Evolutionary conservation across 2,329 filamentous ascomycete species (phyloP).

Genomic region (Stemphylium lycopersici): DNA sequence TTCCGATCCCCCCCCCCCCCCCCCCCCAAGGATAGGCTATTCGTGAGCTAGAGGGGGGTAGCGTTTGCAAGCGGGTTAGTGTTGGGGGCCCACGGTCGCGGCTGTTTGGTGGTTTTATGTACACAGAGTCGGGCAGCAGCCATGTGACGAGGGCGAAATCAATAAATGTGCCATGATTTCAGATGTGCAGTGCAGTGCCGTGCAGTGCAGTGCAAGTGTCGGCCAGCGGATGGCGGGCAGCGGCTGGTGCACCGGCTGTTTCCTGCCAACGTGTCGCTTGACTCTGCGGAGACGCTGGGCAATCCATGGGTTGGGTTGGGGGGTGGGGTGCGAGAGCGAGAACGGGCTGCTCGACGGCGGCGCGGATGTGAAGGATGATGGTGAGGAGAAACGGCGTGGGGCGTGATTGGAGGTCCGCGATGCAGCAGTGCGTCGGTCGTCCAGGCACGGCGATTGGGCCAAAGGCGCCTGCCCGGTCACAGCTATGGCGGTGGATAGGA

Average conservation of each 20-base stretch:
- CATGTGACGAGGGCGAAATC: slow-evolving; percentile 9
- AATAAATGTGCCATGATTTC: no score
- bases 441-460: slow-evolving; percentile 37
- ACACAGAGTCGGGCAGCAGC: background rate
- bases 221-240: background rate
- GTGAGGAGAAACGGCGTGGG: slow-evolving; percentile 16
- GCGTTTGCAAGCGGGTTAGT: slow-evolving; percentile 37
- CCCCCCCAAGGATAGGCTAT: background rate
- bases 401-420: slow-evolving; percentile 19
- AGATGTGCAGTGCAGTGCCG: no score
- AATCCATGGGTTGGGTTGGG: background rate
- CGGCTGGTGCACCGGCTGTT: slow-evolving; percentile 28
- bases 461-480: slow-evolving; percentile 22
- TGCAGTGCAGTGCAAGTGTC: no score
- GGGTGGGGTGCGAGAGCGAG: background rate
- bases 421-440: slow-evolving; percentile 13
- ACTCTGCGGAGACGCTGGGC: slow-evolving; percentile 9
- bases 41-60: slow-evolving; percentile 16
- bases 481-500: slow-evolving; percentile 26
- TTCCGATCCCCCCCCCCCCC: slow-evolving; percentile 18
- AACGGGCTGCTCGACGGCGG: slow-evolving; percentile 1
- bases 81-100: slow-evolving; percentile 7
- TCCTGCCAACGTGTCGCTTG: slow-evolving; percentile 23
- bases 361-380: slow-evolving; percentile 4
- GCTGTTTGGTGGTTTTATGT: background rate